Evolutionary conservation across 2,329 filamentous ascomycete species (phyloP).

Genomic region (Exophiala oligosperma): DNA sequence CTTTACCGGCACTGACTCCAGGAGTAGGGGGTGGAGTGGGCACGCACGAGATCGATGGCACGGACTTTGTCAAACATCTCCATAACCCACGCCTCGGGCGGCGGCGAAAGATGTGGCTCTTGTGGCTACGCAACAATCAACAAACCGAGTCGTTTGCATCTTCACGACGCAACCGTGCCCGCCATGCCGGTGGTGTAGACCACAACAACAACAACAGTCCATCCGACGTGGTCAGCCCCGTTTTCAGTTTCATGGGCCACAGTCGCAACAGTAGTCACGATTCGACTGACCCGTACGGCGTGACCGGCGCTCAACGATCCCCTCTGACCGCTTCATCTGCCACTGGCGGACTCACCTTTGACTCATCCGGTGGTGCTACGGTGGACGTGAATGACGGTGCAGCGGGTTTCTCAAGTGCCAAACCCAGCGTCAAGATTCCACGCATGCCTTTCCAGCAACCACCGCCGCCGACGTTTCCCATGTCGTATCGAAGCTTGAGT

Average conservation of each 20-base stretch:
- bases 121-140: slow-evolving; percentile 29
- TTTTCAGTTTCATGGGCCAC: neutral
- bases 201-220: neutral
- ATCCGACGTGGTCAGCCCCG: neutral
- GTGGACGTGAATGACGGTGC: neutral
- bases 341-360: neutral
- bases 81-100: slow-evolving; percentile 21
- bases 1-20: slow-evolving; percentile 1
- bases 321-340: neutral
- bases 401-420: neutral
- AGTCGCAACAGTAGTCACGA: neutral
- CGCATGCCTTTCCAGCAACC: slow-evolving; percentile 15
- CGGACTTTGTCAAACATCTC: slow-evolving; percentile 24
- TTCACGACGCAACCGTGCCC: neutral
- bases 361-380: neutral
- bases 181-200: neutral
- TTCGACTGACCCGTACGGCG: neutral
- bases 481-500: neutral
- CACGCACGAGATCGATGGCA: slow-evolving; percentile 16
- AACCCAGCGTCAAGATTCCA: slow-evolving; percentile 4
- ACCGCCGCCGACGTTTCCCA: neutral
- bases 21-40: neutral
- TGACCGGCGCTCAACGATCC: neutral
- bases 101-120: slow-evolving; percentile 27
- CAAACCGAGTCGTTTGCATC: neutral